A percentile compares a stretch with the other conserved stretches of the same genome.
Evolutionary conservation across 805 yeast genomes (phyloP).

Genomic region (Nakazawaea holstii): DNA sequence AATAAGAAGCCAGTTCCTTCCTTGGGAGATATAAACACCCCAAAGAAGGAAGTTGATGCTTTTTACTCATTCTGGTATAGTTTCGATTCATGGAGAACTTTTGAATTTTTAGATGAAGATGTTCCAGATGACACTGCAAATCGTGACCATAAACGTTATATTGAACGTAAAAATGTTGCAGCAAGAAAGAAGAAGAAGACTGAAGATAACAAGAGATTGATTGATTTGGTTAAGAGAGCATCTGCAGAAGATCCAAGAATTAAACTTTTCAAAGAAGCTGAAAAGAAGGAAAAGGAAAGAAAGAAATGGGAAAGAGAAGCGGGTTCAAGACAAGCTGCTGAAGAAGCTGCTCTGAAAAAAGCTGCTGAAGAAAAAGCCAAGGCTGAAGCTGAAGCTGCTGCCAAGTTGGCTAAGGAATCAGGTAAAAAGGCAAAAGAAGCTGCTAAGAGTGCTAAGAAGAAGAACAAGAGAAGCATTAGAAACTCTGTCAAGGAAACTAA

Average conservation of each 20-base stretch:
- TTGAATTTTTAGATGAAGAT: slow-evolving; percentile 97
- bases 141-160: slow-evolving; percentile 98
- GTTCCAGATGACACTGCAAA: slow-evolving; percentile 98
- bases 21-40: slow-evolving; percentile 62
- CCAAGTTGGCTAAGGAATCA: slow-evolving; percentile 52
- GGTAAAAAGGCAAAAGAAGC: slow-evolving; percentile 86
- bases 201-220: slow-evolving; percentile 88
- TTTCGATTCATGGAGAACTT: slow-evolving; percentile 97
- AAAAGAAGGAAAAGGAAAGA: slow-evolving; percentile 90
- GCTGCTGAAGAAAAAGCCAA: slow-evolving; percentile 84
- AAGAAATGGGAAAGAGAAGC: slow-evolving; percentile 98
- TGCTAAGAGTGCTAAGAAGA: slow-evolving; percentile 97
- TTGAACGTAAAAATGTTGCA: slow-evolving; percentile 95
- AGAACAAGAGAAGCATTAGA: slow-evolving; percentile 88
- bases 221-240: slow-evolving; percentile 84
- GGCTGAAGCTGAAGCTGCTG: slow-evolving; percentile 70
- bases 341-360: slow-evolving; percentile 76
- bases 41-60: slow-evolving; percentile 77
- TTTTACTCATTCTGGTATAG: slow-evolving; percentile 92
- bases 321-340: slow-evolving; percentile 95
- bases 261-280: slow-evolving; percentile 86
- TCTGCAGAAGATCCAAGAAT: slow-evolving; percentile 91
- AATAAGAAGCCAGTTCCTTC: slow-evolving; percentile 84
- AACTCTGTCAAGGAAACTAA: slow-evolving; percentile 73
- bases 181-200: slow-evolving; percentile 97